Evolutionary conservation across 345 rosid species (phyloP).

Genomic region (Sonneratia alba): DNA sequence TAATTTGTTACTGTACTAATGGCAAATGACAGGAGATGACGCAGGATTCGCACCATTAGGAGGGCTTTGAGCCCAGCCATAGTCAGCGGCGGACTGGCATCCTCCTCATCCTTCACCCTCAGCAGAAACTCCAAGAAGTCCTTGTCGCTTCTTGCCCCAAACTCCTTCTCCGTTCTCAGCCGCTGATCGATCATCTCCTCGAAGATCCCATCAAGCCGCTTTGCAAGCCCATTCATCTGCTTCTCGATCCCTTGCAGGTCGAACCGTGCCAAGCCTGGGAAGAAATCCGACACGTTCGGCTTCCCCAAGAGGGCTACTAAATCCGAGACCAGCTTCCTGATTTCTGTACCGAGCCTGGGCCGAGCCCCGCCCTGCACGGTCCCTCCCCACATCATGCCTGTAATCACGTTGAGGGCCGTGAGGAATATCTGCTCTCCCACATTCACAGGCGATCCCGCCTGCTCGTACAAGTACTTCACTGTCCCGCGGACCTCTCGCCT

Average conservation of each 20-base stretch:
- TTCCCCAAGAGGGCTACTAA: conserved; percentile 24
- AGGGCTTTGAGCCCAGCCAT: conserved; percentile 28
- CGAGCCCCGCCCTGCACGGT: conserved; percentile 27
- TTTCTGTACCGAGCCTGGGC: conserved; percentile 24
- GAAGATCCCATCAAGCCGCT: conserved; percentile 22
- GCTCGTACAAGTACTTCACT: conserved; percentile 12
- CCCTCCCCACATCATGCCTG: conserved; percentile 45
- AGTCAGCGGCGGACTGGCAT: conserved; percentile 24
- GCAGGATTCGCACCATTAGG: conserved; percentile 16
- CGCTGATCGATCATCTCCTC: conserved; percentile 13
- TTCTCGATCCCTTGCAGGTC: conserved; percentile 46
- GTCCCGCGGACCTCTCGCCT: conserved; percentile 21
- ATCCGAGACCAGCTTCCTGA: conserved; percentile 19
- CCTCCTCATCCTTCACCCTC: conserved; percentile 17
- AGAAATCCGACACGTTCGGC: conserved; percentile 44
- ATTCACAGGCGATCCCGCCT: conserved; percentile 22
- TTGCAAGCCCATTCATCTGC: conserved; percentile 11
- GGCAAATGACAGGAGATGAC: no score
- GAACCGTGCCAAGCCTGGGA: conserved; percentile 35
- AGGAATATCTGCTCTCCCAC: conserved; percentile 27
- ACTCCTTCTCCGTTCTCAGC: conserved; percentile 9
- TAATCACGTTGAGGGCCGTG: conserved; percentile 29
- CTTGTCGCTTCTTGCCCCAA: conserved; percentile 6
- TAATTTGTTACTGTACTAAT: no score
- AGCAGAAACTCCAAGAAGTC: conserved; percentile 25